Evolutionary conservation across 2,329 filamentous ascomycete genomes (phyloP), one percentile per base, ranked within the genome.

Genomic region (Aspergillus floridensis): DNA sequence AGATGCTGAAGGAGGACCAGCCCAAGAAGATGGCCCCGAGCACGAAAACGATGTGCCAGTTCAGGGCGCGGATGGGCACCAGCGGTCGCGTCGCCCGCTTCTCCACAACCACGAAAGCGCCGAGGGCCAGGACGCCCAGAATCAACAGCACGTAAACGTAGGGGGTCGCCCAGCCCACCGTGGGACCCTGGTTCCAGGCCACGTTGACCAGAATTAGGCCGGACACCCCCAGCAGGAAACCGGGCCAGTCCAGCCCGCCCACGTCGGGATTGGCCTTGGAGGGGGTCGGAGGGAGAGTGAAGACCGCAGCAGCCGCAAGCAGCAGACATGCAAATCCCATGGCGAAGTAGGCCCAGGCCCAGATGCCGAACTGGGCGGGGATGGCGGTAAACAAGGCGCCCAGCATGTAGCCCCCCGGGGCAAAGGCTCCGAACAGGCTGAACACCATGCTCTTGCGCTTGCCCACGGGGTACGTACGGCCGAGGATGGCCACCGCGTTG

Each of bases 131-230:
- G 1, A 85, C 61, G 0, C 86, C 86, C 2, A 87, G 61, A 32
- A 88, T 81, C 1, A 90, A 74, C 0, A 83, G 72, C 0, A 81
- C 75, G 58, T 84, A 82, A 10, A 86, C 78, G 58, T 85, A 85
- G 0, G 83, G 76, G 7, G 77, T 75, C 0, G 73, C 64, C 86
- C 86, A 88, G 1, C 85, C 85, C 4, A 80, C 82, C 0, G 84
- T 75, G 0, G 83, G 80, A 0, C 83, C 85, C 66, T 89, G 85
- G 60, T 87, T 89, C 84, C 85, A 88, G 0, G 86, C 83, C 65
- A 89, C 86, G 70, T 88, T 88, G 75, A 89, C 81, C 35, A 89
- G 75, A 0, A 87, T 77, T 31, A 89, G 75, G 0, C 81, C 81
- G 0, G 77, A 74, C 11, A 88, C 77, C 1, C 86, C 86, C 0